Conservation (phyloP, 2,329 filamentous ascomycete genomes). For the Cordyceps farinosa region DNA sequence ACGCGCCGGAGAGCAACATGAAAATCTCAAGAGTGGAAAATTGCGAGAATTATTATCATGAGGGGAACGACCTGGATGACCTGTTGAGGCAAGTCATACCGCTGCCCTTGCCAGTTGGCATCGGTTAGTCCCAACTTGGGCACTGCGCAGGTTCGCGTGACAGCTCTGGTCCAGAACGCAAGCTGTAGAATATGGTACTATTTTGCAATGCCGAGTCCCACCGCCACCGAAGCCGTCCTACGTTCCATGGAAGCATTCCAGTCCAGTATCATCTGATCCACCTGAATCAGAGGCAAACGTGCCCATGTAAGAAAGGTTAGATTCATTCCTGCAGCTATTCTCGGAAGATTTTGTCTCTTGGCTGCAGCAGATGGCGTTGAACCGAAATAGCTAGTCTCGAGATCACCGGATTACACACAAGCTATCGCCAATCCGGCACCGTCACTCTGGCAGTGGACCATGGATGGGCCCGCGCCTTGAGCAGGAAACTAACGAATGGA, state of each 20-base stretch:
- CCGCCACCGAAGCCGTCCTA: not conserved
- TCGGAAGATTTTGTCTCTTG: not conserved
- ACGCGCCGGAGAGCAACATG: not conserved
- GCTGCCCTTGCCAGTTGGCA: not conserved
- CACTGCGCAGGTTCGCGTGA: too few relatives aligned
- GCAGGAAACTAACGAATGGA: not conserved
- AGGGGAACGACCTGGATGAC: not conserved
- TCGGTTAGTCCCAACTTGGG: too few relatives aligned
- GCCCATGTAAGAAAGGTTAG: not conserved
- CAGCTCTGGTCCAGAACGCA: not conserved
- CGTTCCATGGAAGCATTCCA: not conserved
- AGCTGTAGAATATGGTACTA: not conserved
- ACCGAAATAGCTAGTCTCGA: not conserved
- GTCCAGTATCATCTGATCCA: not conserved
- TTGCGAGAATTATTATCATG: not conserved
- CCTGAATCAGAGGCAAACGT: not conserved
- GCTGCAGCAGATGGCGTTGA: not conserved
- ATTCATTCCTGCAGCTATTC: not conserved
- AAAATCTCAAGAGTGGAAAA: too few relatives aligned
- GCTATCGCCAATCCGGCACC: not conserved
- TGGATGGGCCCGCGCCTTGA: not conserved
- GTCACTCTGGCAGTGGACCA: not conserved
- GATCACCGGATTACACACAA: not conserved
- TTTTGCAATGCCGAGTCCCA: not conserved
- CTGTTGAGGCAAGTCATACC: not conserved